These are phyloP conservation scores for Biscogniauxia mediterranea DNA, from an alignment of 2,329 filamentous ascomycete species.

Conservation along the genomic window DNA sequence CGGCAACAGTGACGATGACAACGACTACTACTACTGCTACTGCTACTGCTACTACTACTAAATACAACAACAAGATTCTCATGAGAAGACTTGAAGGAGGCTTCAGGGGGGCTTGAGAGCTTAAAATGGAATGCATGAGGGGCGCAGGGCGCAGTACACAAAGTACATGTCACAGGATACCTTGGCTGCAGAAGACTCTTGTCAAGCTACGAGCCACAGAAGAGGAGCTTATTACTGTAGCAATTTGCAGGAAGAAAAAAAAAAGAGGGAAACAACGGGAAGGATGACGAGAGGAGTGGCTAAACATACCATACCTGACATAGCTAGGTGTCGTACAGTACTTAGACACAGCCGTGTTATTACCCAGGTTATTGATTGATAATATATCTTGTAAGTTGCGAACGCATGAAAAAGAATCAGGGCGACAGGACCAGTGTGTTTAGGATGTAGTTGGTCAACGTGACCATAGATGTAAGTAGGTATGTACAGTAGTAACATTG, in stretches of 20 bases:
- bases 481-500: not conserved
- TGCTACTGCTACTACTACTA: no score
- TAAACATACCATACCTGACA: constrained; percentile 7
- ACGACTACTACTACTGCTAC: not conserved
- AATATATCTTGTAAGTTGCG: not conserved
- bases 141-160: not conserved
- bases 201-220: constrained; percentile 13
- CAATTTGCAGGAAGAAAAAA: constrained; percentile 3
- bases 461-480: not conserved
- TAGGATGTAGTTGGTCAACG: not conserved
- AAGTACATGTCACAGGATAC: constrained; percentile 2
- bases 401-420: not conserved
- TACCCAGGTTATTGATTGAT: not conserved
- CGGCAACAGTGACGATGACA: not conserved
- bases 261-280: constrained; percentile 4
- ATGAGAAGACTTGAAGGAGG: no score
- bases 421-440: not conserved
- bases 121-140: not conserved
- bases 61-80: no score
- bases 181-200: constrained; percentile 5
- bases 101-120: not conserved
- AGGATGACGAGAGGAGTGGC: constrained; percentile 19
- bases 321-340: not conserved
- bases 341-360: not conserved
- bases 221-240: constrained; percentile 8